Evolutionary conservation across 1,284 basidiomycete species (phyloP).

Genomic region (Cutaneotrichosporon arboriforme): DNA sequence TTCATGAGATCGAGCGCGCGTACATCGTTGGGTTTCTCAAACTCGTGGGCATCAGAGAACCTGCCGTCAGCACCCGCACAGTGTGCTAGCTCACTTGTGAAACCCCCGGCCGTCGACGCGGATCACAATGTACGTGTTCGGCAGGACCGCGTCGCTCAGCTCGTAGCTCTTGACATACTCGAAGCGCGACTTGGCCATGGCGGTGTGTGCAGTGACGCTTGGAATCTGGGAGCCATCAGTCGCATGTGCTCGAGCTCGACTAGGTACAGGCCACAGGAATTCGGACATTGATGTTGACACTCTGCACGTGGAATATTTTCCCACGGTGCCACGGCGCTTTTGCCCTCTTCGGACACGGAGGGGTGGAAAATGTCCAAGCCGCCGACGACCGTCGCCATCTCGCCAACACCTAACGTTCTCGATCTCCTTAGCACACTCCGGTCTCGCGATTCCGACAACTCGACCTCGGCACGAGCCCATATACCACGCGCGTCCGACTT

Average conservation of each 20-base stretch:
- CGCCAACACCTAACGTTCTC: background rate
- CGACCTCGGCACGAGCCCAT: no score
- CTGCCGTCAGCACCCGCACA: constrained; percentile 48
- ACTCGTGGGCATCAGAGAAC: constrained; percentile 76
- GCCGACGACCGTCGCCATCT: background rate
- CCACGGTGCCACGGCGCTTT: background rate
- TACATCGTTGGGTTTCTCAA: constrained; percentile 86
- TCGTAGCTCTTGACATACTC: constrained; percentile 89
- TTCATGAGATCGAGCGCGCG: constrained; percentile 89
- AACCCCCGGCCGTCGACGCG: constrained; percentile 92
- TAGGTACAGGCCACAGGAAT: no score
- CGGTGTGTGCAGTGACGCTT: background rate
- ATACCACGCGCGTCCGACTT: background rate
- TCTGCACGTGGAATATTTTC: background rate
- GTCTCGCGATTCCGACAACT: background rate
- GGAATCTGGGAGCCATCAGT: no score
- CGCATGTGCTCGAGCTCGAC: no score
- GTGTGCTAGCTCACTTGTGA: constrained; percentile 61
- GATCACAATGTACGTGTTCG: constrained; percentile 76
- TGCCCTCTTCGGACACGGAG: background rate
- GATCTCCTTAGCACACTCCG: background rate
- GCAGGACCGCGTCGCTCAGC: constrained; percentile 77
- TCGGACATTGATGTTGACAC: no score
- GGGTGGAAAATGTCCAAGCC: constrained; percentile 1
- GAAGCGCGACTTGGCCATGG: constrained; percentile 86